Base-by-base conservation (phyloP, 1,284 basidiomycete genomes). In the Ustilago loliicola region DNA sequence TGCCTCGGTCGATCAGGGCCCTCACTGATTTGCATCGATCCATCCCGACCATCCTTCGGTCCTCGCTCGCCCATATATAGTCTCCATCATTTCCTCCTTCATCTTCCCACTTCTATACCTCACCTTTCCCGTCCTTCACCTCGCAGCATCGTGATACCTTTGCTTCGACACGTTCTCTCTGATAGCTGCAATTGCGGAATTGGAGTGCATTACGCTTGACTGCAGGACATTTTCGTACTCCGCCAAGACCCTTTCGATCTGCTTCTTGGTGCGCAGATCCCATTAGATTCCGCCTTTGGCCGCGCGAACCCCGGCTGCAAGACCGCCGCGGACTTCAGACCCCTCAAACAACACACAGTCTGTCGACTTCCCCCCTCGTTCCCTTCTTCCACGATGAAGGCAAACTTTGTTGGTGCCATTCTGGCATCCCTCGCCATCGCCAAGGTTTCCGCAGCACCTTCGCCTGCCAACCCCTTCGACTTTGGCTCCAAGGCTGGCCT, bases 381-480 rank as follows among this genome's bases (percentile, higher is more conserved):
- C n/a, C 36, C 25, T 19, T 13, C 23, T 58, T 30, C n/a, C 57
- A 32, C 21, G 45, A 73, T 73, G 71, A 73, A 73, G 66, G 45
- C 65, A 17, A 61, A 17, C 57, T 58, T 73, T 17, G 25, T 60
- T 27, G 42, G 57, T 48, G 51, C 61, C 25, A 52, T 61, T 21
- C n/a, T 65, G 50, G 71, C 66, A 36, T 36, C 66, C 9, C 45
- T 73, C 45, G 66, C 61, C 29, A 57, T 61, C 29, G 53, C 62
- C 30, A 55, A 48, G 25, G 66, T 61, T 36, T 64, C 58, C 36
- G 71, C 71, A 27, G 71, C 58, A 21, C 71, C 71, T 23, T 73
- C 71, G 13, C 65, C 71, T 42, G 45, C 36, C 38, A 40, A 68
- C 21, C 66, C 71, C 9, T 73, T 73, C 50, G 71, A 68, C 54